Base-by-base conservation (phyloP, 2,329 filamentous ascomycete genomes). In the Aquanectria penicillioides region DNA sequence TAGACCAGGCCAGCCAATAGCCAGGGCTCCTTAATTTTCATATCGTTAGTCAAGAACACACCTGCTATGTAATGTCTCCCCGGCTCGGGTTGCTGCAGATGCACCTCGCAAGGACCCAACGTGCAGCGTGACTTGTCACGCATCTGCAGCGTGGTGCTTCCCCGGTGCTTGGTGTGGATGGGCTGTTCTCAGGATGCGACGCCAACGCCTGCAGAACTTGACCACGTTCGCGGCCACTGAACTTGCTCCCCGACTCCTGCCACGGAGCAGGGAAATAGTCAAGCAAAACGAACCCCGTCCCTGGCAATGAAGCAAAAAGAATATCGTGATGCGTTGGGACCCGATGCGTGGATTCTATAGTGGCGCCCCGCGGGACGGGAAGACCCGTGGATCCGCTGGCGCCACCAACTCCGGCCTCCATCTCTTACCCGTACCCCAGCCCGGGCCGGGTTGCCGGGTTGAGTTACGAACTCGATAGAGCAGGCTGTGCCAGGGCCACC, bases 331-430 rank as follows among this genome's bases (percentile, higher is more conserved):
- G 48, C 26, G 58, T 37, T 56, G 64, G 34, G 54, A 57, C 44
- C 54, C 34, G 38, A 40, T 18, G 8, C 34, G 40, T 28, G 38
- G 28, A 34, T 34, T n/a, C 28, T 25, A 48, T 28, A 61, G 65
- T 65, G 67, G 67, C 67, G 63, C 57, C n/a, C n/a, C 57, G 49
- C 64, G 65, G 66, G 63, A 59, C 66, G 65, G 67, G 63, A 66
- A 66, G 66, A 57, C 61, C 66, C 63, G 65, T 31, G 64, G 53
- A 64, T 65, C 64, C 62, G 64, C 56, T 53, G 26, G 44, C 48
- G 65, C 67, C 59, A 63, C 63, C 50, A 55, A 48, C 55, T 61
- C 50, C 56, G 29, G 49, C 55, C 17, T 36, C 49, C 46, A 51
- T 54, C 51, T 20, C 22, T 10, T 17, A n/a, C n/a, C n/a, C n/a